Conservation (phyloP, 768 basidiomycete genomes). For the Amanita brunnescens region DNA sequence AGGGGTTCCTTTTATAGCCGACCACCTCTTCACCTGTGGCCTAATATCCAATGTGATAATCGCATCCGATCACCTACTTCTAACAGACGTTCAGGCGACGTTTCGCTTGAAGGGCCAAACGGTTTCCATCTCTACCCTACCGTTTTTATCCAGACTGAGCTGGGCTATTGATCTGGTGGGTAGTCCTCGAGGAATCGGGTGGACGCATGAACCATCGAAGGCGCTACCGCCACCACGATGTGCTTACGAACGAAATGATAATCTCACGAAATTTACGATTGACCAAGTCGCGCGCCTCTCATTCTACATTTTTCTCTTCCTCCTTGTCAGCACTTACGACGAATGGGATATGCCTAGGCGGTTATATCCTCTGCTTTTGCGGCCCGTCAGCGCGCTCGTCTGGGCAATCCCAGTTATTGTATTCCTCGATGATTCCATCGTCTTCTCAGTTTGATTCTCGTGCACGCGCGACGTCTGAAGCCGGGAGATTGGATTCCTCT, state of each 20-base stretch:
- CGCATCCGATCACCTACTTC: constrained; percentile 11
- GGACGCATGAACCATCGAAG: constrained; percentile 17
- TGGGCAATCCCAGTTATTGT: constrained; percentile 6
- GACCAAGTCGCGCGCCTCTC: constrained; percentile 11
- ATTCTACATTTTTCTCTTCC: constrained; percentile 13
- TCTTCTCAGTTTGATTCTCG: constrained; percentile 16
- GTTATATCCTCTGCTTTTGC: constrained; percentile 10
- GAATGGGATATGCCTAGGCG: constrained; percentile 12
- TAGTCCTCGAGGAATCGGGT: constrained; percentile 21
- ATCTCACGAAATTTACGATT: constrained; percentile 12
- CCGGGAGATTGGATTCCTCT: constrained; percentile 31
- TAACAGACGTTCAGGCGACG: constrained; percentile 20
- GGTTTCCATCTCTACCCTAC: constrained; percentile 8
- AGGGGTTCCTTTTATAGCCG: neutral
- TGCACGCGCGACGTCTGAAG: constrained; percentile 18
- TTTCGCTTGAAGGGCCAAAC: constrained; percentile 13
- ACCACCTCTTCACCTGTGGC: neutral
- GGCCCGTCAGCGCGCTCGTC: constrained; percentile 3
- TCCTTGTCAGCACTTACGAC: constrained; percentile 12
- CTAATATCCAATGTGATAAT: neutral
- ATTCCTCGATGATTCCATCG: constrained; percentile 6
- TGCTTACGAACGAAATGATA: constrained; percentile 9
- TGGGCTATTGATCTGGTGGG: constrained; percentile 18
- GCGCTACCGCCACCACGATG: constrained; percentile 15
- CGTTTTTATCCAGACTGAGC: constrained; percentile 14